Conservation (phyloP, 1,284 basidiomycete genomes). For the Malassezia restricta region DNA sequence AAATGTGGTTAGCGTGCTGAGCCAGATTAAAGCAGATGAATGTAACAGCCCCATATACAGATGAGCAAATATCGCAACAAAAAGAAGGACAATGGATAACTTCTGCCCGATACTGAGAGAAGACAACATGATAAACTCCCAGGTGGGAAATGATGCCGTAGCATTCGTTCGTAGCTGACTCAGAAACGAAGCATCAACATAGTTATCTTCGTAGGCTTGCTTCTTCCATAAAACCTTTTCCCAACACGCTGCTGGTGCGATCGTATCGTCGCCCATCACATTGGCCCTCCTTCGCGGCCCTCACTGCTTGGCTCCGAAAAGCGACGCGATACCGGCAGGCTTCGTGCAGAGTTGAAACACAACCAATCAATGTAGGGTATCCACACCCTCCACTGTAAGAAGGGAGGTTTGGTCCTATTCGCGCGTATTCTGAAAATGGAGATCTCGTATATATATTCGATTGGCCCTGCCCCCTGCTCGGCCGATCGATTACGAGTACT, state of each 20-base stretch:
- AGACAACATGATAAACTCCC: slow-evolving; percentile 61
- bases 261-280: neutral
- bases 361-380: no score
- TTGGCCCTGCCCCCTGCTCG: no score
- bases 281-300: no score
- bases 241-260: slow-evolving; percentile 49
- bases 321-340: no score
- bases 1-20: neutral
- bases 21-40: slow-evolving; percentile 7
- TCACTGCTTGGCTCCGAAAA: no score
- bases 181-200: slow-evolving; percentile 67
- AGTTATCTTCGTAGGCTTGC: slow-evolving; percentile 69
- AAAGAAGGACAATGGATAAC: slow-evolving; percentile 19
- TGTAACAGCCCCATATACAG: slow-evolving; percentile 16
- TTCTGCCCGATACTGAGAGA: slow-evolving; percentile 30
- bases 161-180: slow-evolving; percentile 53
- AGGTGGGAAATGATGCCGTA: slow-evolving; percentile 49
- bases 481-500: no score
- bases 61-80: slow-evolving; percentile 27
- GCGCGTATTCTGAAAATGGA: no score
- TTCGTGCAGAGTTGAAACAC: no score
- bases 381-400: no score
- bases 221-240: slow-evolving; percentile 72
- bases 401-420: no score
- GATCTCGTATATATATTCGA: no score